These are phyloP conservation scores for Tuber aestivum DNA, from an alignment of 495 filamentous ascomycete species.

Conservation along the genomic window DNA sequence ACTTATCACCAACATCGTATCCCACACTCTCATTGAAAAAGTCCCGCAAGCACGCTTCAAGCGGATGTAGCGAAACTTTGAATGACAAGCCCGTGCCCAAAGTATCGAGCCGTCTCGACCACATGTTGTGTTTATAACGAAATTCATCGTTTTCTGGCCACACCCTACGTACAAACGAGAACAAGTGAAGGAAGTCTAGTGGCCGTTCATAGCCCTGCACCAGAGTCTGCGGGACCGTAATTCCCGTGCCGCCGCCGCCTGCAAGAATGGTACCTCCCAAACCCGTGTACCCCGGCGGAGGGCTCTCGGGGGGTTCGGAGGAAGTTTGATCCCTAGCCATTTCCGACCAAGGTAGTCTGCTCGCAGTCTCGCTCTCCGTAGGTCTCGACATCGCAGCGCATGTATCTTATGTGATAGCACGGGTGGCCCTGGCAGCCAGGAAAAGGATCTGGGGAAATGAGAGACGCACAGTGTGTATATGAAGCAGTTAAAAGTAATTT, in stretches of 20 bases:
- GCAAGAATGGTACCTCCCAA: neutral
- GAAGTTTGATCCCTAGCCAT: neutral
- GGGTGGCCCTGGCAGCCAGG: neutral
- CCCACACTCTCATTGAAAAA: neutral
- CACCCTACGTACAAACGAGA: neutral
- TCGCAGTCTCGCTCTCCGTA: neutral
- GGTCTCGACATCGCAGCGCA: neutral
- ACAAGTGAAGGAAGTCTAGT: neutral
- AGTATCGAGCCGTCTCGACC: neutral
- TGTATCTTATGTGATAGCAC: neutral
- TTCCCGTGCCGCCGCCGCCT: neutral
- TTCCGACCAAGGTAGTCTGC: neutral
- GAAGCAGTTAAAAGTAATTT: neutral
- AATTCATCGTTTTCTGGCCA: neutral
- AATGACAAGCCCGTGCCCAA: neutral
- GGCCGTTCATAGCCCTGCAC: neutral
- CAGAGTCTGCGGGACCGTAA: neutral
- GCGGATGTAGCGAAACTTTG: neutral
- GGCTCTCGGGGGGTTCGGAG: neutral
- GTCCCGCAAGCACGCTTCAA: neutral
- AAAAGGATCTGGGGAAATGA: neutral
- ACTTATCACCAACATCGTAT: neutral
- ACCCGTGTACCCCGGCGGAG: neutral
- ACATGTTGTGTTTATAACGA: neutral
- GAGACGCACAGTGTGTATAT: neutral